Conservation (phyloP, 106 monocot genomes). For the Apostasia shenzhenica region DNA sequence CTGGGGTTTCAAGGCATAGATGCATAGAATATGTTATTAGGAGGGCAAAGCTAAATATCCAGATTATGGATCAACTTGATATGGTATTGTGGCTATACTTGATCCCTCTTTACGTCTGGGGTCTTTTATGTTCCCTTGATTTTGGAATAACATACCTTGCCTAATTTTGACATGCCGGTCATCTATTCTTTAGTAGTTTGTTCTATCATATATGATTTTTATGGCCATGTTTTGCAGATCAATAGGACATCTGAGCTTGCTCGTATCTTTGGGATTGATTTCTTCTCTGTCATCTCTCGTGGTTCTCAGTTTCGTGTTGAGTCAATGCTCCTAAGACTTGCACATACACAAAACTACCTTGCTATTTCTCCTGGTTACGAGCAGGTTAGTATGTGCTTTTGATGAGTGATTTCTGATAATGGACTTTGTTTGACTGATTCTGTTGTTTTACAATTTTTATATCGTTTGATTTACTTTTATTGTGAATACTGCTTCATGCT, state of each 20-base stretch:
- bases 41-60: slow-evolving; percentile 64
- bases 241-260: slow-evolving; percentile 97
- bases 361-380: slow-evolving; percentile 87
- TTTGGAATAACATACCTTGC: not conserved
- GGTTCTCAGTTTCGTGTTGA: slow-evolving; percentile 98
- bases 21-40: slow-evolving; percentile 54
- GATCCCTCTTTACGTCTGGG: not conserved
- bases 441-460: no score
- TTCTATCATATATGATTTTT: not conserved
- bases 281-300: slow-evolving; percentile 92
- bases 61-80: slow-evolving; percentile 81
- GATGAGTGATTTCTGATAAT: slow-evolving; percentile 2
- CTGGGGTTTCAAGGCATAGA: slow-evolving; percentile 41
- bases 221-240: slow-evolving; percentile 37
- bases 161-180: not conserved
- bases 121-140: not conserved
- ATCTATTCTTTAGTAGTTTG: not conserved
- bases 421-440: no score
- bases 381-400: slow-evolving; percentile 41
- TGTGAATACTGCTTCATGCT: no score
- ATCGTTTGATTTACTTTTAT: no score
- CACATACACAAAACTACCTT: slow-evolving; percentile 94
- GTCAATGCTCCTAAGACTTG: slow-evolving; percentile 91
- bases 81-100: slow-evolving; percentile 41
- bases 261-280: slow-evolving; percentile 97